A percentile compares a stretch with the other conserved stretches of the same genome.
Conservation (phyloP, 345 rosid genomes). For the Hibiscus trionum region DNA sequence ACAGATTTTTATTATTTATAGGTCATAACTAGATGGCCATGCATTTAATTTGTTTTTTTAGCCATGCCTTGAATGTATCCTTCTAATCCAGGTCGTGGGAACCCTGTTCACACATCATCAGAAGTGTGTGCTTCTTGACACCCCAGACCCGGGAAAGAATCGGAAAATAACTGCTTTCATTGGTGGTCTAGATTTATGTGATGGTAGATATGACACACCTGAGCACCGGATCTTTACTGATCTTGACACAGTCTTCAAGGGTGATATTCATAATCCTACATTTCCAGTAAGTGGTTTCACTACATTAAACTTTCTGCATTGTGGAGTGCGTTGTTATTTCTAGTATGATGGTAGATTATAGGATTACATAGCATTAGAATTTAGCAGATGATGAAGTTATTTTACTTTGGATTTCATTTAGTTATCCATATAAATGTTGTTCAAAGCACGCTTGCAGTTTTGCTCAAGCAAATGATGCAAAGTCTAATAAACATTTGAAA, state of each 20-base stretch:
- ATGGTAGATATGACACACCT: conserved; percentile 78
- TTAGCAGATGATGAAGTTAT: neutral
- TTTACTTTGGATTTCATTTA: neutral
- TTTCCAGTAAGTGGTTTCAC: conserved; percentile 38
- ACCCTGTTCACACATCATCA: conserved; percentile 72
- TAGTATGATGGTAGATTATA: neutral
- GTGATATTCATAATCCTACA: conserved; percentile 61
- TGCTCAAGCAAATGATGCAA: neutral
- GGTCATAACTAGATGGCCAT: neutral
- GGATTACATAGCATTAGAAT: neutral
- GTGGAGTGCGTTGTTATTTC: neutral
- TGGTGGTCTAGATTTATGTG: conserved; percentile 65
- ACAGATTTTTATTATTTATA: neutral
- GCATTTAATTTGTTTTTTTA: conserved; percentile 7
- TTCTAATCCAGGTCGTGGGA: conserved; percentile 69
- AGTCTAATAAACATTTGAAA: neutral
- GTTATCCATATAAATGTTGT: neutral
- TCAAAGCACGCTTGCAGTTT: neutral
- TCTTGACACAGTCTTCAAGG: conserved; percentile 41
- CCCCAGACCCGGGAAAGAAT: conserved; percentile 46
- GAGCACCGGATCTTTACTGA: conserved; percentile 51
- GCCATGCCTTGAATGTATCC: conserved; percentile 13
- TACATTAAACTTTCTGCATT: neutral
- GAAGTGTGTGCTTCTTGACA: conserved; percentile 58
- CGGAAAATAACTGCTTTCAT: conserved; percentile 60